Conservation (phyloP, 2,329 filamentous ascomycete genomes). For the Fusarium fracticaudum region DNA sequence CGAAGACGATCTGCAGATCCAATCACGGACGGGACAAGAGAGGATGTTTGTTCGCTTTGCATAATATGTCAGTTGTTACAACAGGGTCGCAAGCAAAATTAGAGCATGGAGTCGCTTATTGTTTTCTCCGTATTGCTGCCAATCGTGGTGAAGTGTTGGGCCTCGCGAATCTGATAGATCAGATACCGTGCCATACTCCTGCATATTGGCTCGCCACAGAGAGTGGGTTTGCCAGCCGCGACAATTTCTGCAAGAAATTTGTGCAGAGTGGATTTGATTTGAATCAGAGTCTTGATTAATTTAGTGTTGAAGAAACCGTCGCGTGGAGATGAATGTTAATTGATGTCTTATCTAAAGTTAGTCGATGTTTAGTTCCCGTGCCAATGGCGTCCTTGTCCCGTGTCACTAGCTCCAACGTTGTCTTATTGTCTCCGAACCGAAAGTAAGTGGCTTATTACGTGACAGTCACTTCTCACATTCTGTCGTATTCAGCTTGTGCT, state of each 20-base stretch:
- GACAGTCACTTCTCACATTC: constrained; percentile 13
- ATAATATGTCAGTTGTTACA: neutral
- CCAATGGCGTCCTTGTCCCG: neutral
- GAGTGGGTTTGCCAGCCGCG: neutral
- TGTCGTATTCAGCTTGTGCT: neutral
- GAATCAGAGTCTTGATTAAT: neutral
- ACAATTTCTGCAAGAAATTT: neutral
- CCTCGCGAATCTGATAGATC: constrained; percentile 8
- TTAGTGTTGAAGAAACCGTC: neutral
- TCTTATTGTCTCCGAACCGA: neutral
- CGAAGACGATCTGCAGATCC: neutral
- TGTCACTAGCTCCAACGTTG: neutral
- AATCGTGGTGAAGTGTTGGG: neutral
- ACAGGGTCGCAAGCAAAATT: neutral
- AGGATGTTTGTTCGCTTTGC: neutral
- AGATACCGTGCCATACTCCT: neutral
- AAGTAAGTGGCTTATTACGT: neutral
- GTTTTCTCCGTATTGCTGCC: neutral
- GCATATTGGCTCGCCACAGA: neutral
- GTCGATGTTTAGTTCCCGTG: neutral
- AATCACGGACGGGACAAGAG: neutral
- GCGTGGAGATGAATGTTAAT: neutral
- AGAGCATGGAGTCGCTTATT: neutral
- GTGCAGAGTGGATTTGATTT: neutral
- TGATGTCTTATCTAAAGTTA: neutral